Percentiles rank a stretch among this genome's conserved stretches.
These are phyloP conservation scores for Stagonosporopsis cucurbitacearum DNA, from an alignment of 2,329 filamentous ascomycete genomes.

Conservation along the genomic window DNA sequence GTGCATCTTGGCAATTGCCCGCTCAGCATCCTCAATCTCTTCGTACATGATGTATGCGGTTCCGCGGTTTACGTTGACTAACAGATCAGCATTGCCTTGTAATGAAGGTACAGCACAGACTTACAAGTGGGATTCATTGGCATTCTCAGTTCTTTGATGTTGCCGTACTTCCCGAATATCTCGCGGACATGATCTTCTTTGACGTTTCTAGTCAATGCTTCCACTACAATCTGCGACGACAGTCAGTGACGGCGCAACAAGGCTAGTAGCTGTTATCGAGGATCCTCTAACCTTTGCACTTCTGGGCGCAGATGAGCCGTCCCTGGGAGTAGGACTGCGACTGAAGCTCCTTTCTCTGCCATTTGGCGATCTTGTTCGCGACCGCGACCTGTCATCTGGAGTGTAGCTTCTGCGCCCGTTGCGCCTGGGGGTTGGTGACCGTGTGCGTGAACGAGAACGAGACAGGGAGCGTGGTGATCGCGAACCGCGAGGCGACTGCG, in stretches of 20 bases:
- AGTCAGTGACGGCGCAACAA: constrained; percentile 8
- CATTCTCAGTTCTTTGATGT: constrained; percentile 85
- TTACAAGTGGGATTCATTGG: constrained; percentile 86
- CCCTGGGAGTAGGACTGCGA: constrained; percentile 45
- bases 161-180: constrained; percentile 89
- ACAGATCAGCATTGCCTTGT: constrained; percentile 14
- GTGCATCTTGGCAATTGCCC: constrained; percentile 95
- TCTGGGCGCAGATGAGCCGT: constrained; percentile 41
- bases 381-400: constrained; percentile 36
- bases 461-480: constrained; percentile 47
- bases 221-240: constrained; percentile 79
- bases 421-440: constrained; percentile 39
- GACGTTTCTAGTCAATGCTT: constrained; percentile 94
- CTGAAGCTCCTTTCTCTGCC: constrained; percentile 44
- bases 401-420: constrained; percentile 48
- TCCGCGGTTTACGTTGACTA: constrained; percentile 87
- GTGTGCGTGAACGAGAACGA: constrained; percentile 35
- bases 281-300: constrained; percentile 47
- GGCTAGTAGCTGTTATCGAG: neutral
- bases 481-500: constrained; percentile 46
- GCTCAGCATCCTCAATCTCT: constrained; percentile 78
- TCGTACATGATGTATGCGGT: constrained; percentile 91
- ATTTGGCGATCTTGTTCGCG: constrained; percentile 33
- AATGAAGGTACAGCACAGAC: constrained; percentile 35
- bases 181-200: constrained; percentile 86